Percentiles rank a stretch among this genome's conserved stretches.
phyloP scores from a whole-genome alignment of 306 rosid species.

The Castanospermum australe region DNA sequence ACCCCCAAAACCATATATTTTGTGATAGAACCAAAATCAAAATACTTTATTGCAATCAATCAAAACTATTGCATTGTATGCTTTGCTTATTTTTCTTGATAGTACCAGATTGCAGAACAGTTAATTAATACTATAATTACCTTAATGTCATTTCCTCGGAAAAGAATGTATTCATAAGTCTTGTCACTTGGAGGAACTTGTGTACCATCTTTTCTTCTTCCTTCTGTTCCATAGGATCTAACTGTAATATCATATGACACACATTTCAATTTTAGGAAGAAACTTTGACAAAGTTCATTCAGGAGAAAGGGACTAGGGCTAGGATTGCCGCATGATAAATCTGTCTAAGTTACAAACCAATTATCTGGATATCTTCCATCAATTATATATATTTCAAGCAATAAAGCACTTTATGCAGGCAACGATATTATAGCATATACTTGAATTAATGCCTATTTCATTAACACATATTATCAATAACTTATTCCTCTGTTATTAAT shows the following conservation, averaged over 20 bases:
- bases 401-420: not conserved
- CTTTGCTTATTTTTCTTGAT: not conserved
- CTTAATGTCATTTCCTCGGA: constrained; percentile 74
- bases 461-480: not conserved
- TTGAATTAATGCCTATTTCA: not conserved
- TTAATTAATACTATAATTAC: constrained; percentile 30
- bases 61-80: not conserved
- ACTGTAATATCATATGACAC: constrained; percentile 50
- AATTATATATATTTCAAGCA: too few relatives aligned
- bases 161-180: constrained; percentile 71
- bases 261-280: constrained; percentile 16
- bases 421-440: not conserved
- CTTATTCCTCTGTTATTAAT: not conserved
- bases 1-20: too few relatives aligned
- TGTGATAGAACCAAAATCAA: too few relatives aligned
- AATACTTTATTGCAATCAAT: too few relatives aligned
- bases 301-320: not conserved
- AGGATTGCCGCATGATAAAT: not conserved
- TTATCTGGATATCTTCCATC: not conserved
- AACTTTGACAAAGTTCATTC: not conserved
- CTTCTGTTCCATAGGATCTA: constrained; percentile 80
- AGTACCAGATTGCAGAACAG: not conserved
- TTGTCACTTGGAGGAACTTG: constrained; percentile 68
- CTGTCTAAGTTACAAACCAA: not conserved
- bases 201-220: constrained; percentile 67